phyloP scores from a whole-genome alignment of 1,284 basidiomycete genomes.

The Irpex sp. region DNA sequence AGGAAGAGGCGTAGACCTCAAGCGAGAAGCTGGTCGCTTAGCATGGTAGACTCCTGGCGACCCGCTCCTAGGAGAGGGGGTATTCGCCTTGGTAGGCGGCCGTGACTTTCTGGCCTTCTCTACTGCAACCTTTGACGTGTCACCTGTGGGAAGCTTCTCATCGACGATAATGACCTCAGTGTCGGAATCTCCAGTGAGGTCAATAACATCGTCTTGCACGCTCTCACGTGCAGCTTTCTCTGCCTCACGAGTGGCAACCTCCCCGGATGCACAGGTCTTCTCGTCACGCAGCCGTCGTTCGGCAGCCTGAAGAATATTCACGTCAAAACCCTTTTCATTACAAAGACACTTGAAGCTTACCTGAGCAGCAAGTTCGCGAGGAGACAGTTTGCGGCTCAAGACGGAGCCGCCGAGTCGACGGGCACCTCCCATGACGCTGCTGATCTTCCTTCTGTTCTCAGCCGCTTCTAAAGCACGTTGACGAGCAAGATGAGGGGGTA shows the following conservation, averaged over 20 bases:
- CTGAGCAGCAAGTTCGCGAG: conserved; percentile 70
- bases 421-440: conserved; percentile 46
- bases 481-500: conserved; percentile 59
- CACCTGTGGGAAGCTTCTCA: conserved; percentile 14
- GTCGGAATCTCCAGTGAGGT: conserved; percentile 46
- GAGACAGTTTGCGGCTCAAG: conserved; percentile 40
- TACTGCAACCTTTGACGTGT: conserved; percentile 5
- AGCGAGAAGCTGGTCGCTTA: conserved; percentile 5
- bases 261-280: conserved; percentile 63
- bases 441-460: conserved; percentile 55
- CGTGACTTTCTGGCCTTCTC: neutral
- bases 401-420: conserved; percentile 47
- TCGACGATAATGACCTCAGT: conserved; percentile 24
- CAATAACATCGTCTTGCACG: conserved; percentile 54
- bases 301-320: conserved; percentile 55
- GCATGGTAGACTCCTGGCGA: neutral
- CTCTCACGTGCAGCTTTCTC: conserved; percentile 65
- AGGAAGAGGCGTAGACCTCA: conserved; percentile 5
- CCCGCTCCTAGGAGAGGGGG: neutral
- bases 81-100: neutral
- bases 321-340: neutral
- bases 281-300: conserved; percentile 70
- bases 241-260: conserved; percentile 55
- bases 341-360: conserved; percentile 37
- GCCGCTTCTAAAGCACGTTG: conserved; percentile 69